Evolutionary conservation across 1,284 basidiomycete species (phyloP), one percentile per base, ranked within the genome.

Genomic region (Ganoderma lingzhi): DNA sequence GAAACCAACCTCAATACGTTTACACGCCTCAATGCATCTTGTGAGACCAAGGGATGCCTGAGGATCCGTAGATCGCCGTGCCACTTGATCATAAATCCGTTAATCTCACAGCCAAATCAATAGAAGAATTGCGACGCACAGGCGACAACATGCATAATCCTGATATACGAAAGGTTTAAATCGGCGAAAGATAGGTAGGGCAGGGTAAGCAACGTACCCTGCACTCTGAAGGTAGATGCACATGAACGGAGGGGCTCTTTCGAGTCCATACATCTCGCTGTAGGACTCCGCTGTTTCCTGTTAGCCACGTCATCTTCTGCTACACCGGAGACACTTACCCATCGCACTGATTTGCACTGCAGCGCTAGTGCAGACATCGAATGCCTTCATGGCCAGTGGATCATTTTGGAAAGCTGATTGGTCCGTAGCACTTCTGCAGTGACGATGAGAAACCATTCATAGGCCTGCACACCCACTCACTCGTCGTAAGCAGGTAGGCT

Each of bases 121-220:
- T 64, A 23, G 23, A 9, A 6, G 37, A 28, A 30, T 23, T 10
- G 6, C 14, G 6, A 67, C 73, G 73, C 78, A 93, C 93, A 77
- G n/a, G 90, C 91, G 68, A 93, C 83, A 51, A 93, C 87, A 76
- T 95, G 93, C 90, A 96, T 94, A 75, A 96, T 93, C 45, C 93
- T 94, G 72, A 6, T 37, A 42, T 9, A 70, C 63, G 62, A 65
- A 28, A 60, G n/a, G 6, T 60, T 72, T 55, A 4, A 69, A 39
- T 70, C 65, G 28, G 10, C 55, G 64, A 39, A 12, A 32, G 3
- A 17, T 32, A 15, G 35, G 0, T 48, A 35, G 48, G 23, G 30
- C 37, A 14, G 44, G 35, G 6, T 10, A 15, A n/a, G 23, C 56
- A 35, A 65, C 90, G 75, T 78, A 93, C 92, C 90, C 90, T 64